Conservation (phyloP, 352 stramenopile species). For the Phytophthora macrochlamydospora region DNA sequence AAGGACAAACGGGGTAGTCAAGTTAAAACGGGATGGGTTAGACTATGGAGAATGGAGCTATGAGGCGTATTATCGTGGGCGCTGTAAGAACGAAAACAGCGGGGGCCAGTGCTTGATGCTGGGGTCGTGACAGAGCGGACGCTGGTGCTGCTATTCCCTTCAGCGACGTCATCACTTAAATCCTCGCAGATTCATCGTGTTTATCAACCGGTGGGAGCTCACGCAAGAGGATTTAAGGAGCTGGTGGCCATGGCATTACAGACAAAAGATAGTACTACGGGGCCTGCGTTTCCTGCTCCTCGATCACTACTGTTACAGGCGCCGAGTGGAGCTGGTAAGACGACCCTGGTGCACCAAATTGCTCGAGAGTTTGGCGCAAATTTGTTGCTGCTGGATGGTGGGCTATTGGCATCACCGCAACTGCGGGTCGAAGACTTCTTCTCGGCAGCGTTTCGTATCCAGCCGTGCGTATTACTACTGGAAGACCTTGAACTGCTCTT, state of each 20-base stretch:
- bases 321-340: conserved; percentile 75
- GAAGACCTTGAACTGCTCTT: conserved; percentile 84
- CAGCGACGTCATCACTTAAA: conserved; percentile 18
- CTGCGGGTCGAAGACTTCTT: conserved; percentile 69
- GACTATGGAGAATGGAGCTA: conserved; percentile 70
- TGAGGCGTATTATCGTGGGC: conserved; percentile 47
- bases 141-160: conserved; percentile 63
- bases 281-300: conserved; percentile 19
- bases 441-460: conserved; percentile 67
- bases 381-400: conserved; percentile 67
- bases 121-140: conserved; percentile 67
- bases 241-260: conserved; percentile 47
- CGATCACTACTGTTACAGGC: conserved; percentile 68
- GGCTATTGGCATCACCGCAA: conserved; percentile 57
- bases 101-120: conserved; percentile 22
- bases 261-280: background rate
- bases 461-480: conserved; percentile 70
- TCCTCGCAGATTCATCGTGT: background rate
- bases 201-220: conserved; percentile 41
- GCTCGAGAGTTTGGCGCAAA: conserved; percentile 54
- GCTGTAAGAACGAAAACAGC: background rate
- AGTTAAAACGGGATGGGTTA: conserved; percentile 53
- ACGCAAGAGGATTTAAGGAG: conserved; percentile 45
- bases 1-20: conserved; percentile 24
- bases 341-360: conserved; percentile 62